These are phyloP conservation scores for Jasminum sambac DNA, from an alignment of 257 asterid genomes.

Conservation along the genomic window DNA sequence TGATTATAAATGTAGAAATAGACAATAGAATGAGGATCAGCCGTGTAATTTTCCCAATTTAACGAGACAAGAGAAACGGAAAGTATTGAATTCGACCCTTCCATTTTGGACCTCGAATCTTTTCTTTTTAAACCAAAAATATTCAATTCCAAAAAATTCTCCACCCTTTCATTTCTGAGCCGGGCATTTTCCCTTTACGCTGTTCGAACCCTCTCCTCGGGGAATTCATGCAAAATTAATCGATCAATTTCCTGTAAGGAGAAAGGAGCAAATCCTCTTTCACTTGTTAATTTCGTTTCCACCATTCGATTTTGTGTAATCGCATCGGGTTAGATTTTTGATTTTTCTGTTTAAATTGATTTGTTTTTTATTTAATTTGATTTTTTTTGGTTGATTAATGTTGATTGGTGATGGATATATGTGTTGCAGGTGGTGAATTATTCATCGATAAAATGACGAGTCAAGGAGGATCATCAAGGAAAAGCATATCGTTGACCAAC, in stretches of 20 bases:
- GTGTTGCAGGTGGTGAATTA: conserved; percentile 35
- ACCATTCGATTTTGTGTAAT: conserved; percentile 37
- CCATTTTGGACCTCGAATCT: conserved; percentile 10
- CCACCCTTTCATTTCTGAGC: conserved; percentile 30
- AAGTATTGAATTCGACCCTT: neutral
- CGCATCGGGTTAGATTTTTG: conserved; percentile 29
- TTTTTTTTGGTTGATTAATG: conserved; percentile 15
- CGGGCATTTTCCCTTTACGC: conserved; percentile 20
- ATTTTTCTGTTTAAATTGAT: neutral
- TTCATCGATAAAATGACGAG: conserved; percentile 54
- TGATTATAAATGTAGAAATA: too few relatives aligned
- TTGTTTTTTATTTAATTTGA: conserved; percentile 19
- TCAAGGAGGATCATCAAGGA: conserved; percentile 71
- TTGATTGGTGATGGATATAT: conserved; percentile 1
- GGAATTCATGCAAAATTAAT: conserved; percentile 22
- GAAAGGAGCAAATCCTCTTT: conserved; percentile 22
- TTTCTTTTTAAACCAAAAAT: neutral
- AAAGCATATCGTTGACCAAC: conserved; percentile 58
- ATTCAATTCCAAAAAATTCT: conserved; percentile 16
- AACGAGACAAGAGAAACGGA: too few relatives aligned
- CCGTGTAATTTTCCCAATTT: too few relatives aligned
- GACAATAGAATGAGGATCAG: too few relatives aligned
- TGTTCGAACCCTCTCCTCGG: conserved; percentile 3
- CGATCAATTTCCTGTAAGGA: conserved; percentile 8
- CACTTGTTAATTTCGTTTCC: conserved; percentile 32